These are phyloP conservation scores for Colletotrichum eremochloae DNA, from an alignment of 2,329 filamentous ascomycete species.

Conservation along the genomic window DNA sequence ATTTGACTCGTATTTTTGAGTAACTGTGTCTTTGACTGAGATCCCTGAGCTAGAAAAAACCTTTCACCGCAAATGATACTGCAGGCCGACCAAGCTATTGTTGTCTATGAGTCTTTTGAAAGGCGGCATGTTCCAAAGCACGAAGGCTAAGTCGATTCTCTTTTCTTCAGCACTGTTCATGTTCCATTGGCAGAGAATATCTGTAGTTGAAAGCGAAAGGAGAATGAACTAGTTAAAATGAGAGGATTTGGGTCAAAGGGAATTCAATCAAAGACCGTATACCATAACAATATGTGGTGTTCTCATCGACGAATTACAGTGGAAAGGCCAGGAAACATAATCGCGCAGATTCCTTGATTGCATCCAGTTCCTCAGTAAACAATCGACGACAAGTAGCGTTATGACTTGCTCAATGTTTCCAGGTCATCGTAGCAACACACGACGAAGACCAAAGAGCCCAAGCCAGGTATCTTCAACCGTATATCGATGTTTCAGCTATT, in stretches of 20 bases:
- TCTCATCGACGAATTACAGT: neutral
- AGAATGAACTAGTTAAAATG: neutral
- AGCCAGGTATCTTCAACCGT: neutral
- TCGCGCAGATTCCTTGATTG: neutral
- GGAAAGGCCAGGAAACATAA: neutral
- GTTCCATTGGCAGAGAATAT: neutral
- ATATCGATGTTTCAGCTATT: neutral
- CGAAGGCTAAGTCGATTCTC: neutral
- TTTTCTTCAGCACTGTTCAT: neutral
- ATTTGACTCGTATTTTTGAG: no score
- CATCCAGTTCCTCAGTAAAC: neutral
- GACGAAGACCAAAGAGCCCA: neutral
- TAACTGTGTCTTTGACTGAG: neutral
- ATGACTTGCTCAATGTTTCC: neutral
- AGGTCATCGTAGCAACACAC: neutral
- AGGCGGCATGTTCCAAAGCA: neutral
- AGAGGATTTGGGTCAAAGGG: neutral
- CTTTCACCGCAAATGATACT: neutral
- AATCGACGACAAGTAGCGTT: neutral
- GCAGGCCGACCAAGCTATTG: neutral
- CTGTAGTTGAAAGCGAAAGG: neutral
- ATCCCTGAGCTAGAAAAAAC: neutral
- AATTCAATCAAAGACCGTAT: neutral
- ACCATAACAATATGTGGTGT: neutral
- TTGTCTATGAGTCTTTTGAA: neutral